A percentile compares a stretch with the other conserved stretches of the same genome.
These are phyloP conservation scores for Eutypa lata DNA, from an alignment of 2,329 filamentous ascomycete genomes.

Conservation along the genomic window DNA sequence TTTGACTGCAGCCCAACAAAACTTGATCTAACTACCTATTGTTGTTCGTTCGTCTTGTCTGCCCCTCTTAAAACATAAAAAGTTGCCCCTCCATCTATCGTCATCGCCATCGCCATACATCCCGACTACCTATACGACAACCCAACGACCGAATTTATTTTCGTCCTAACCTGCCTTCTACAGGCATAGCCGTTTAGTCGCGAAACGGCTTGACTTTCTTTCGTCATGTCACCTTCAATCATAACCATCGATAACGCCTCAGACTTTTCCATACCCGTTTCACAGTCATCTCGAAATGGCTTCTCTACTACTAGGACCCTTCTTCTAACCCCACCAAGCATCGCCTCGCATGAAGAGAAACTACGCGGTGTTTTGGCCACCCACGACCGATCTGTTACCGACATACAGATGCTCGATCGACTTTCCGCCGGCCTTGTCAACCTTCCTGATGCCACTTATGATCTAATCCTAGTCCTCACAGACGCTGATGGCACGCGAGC, in stretches of 20 bases:
- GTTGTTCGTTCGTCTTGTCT: not conserved
- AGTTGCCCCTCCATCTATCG: not conserved
- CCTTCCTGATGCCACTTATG: conserved; percentile 75
- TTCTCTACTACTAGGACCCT: conserved; percentile 56
- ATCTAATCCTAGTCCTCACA: conserved; percentile 78
- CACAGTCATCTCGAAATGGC: conserved; percentile 16
- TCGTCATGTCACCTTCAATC: conserved; percentile 48
- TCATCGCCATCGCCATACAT: conserved; percentile 13
- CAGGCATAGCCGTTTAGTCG: too few relatives aligned
- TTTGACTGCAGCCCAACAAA: not conserved
- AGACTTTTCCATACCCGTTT: conserved; percentile 18
- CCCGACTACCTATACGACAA: not conserved
- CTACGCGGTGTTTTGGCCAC: conserved; percentile 68
- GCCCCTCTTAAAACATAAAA: not conserved
- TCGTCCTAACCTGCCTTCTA: too few relatives aligned
- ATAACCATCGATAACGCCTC: conserved; percentile 34
- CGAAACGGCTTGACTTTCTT: not conserved
- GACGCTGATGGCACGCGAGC: conserved; percentile 67
- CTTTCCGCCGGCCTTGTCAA: conserved; percentile 77
- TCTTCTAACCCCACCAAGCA: conserved; percentile 84
- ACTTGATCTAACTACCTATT: not conserved
- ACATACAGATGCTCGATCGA: conserved; percentile 97
- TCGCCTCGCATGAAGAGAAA: conserved; percentile 79
- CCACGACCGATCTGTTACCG: conserved; percentile 73
- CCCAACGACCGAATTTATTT: too few relatives aligned